A percentile compares a stretch with the other conserved stretches of the same genome.
Evolutionary conservation across 768 basidiomycete genomes (phyloP).

Genomic region (Paxillus involutus): DNA sequence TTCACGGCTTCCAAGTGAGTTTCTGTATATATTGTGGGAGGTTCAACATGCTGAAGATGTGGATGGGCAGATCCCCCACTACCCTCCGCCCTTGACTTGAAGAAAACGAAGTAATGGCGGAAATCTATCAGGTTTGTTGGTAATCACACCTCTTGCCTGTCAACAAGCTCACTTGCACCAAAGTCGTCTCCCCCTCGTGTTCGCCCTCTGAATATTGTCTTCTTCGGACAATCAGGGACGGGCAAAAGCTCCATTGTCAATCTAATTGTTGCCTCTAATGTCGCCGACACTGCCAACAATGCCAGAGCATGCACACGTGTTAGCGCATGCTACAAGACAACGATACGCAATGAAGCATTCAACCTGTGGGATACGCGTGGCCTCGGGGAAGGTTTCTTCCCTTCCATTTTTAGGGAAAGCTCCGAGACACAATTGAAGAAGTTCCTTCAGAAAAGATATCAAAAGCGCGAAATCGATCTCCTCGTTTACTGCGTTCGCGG

Average conservation of each 20-base stretch:
- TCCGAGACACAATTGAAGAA: slow-evolving; percentile 21
- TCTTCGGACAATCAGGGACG: too few species aligned
- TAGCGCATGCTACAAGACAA: too few species aligned
- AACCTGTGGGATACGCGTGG: too few species aligned
- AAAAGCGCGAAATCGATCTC: too few species aligned
- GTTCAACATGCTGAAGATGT: not conserved
- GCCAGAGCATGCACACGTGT: too few species aligned
- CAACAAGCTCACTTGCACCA: not conserved
- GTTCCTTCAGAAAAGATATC: too few species aligned
- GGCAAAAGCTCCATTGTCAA: slow-evolving; percentile 30
- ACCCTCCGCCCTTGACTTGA: not conserved
- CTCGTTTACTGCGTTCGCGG: too few species aligned
- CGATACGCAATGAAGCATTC: too few species aligned
- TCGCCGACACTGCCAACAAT: too few species aligned
- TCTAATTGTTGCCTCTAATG: slow-evolving; percentile 13
- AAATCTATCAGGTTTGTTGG: slow-evolving; percentile 11
- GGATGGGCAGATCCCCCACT: not conserved
- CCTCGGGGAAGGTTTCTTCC: slow-evolving; percentile 29
- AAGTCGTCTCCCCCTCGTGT: too few species aligned
- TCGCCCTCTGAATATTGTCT: slow-evolving; percentile 13
- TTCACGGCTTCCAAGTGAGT: too few species aligned
- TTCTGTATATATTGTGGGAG: too few species aligned
- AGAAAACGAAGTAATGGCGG: not conserved
- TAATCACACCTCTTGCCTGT: not conserved
- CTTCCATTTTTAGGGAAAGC: slow-evolving; percentile 2